phyloP scores from a whole-genome alignment of 371 early-diverging fungal species.

The Amoeboaphelidium occidentale region DNA sequence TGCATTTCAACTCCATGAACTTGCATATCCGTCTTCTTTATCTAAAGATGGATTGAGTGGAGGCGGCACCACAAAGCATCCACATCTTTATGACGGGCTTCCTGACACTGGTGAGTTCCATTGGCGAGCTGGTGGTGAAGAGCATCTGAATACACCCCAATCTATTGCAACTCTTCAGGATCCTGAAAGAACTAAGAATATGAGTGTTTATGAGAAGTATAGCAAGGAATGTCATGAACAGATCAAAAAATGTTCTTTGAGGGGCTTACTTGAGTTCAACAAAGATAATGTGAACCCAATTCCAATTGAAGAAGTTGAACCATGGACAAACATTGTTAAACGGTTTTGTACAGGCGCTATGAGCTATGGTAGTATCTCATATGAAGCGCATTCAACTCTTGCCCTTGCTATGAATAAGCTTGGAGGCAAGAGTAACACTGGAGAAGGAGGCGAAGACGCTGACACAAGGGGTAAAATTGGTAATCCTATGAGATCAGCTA shows the following conservation, averaged over 20 bases:
- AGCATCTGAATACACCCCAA: constrained; percentile 71
- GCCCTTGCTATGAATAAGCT: constrained; percentile 84
- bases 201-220: constrained; percentile 56
- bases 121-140: constrained; percentile 77
- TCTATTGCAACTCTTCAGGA: constrained; percentile 74
- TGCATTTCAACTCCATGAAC: constrained; percentile 59
- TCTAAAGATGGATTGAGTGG: too few species aligned
- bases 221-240: constrained; percentile 44
- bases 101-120: constrained; percentile 86
- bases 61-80: too few species aligned
- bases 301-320: constrained; percentile 80
- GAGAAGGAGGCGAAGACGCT: constrained; percentile 93
- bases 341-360: constrained; percentile 94
- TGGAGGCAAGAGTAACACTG: constrained; percentile 89
- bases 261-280: constrained; percentile 79
- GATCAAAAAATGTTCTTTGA: constrained; percentile 71
- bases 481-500: constrained; percentile 60
- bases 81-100: constrained; percentile 29
- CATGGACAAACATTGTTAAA: constrained; percentile 82
- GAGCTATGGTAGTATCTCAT: constrained; percentile 92
- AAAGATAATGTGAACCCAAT: constrained; percentile 39
- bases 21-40: constrained; percentile 54
- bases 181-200: constrained; percentile 79
- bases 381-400: constrained; percentile 72
- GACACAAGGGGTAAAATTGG: constrained; percentile 32